phyloP scores from a whole-genome alignment of 2,329 filamentous ascomycete genomes.

The Aspergillus pseudoglaucus region DNA sequence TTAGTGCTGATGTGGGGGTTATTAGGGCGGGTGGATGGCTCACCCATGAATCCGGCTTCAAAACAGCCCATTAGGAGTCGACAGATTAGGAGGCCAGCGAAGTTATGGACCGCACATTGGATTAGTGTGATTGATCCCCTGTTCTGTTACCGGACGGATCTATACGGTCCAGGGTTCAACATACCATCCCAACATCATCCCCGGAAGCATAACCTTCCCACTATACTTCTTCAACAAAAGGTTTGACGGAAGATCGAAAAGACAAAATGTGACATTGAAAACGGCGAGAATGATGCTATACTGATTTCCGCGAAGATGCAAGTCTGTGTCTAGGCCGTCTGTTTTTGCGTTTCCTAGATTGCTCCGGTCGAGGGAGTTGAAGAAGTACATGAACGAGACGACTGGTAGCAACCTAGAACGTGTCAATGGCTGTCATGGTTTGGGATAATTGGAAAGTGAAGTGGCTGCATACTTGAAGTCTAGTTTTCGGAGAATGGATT shows the following conservation, averaged over 20 bases:
- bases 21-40: no score
- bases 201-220: slow-evolving; percentile 5
- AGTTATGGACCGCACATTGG: slow-evolving; percentile 1
- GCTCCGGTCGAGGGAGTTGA: slow-evolving; percentile 46
- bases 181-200: slow-evolving; percentile 6
- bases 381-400: slow-evolving; percentile 43
- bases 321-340: slow-evolving; percentile 38
- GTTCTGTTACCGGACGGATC: not conserved
- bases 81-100: slow-evolving; percentile 2
- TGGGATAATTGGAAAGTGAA: not conserved
- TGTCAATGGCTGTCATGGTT: not conserved
- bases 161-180: not conserved
- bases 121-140: slow-evolving; percentile 4
- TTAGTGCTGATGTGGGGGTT: not conserved
- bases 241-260: slow-evolving; percentile 13
- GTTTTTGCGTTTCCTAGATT: slow-evolving; percentile 50
- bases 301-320: slow-evolving; percentile 52
- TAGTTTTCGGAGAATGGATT: slow-evolving; percentile 6
- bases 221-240: slow-evolving; percentile 10
- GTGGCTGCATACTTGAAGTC: slow-evolving; percentile 4
- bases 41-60: slow-evolving; percentile 5
- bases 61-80: slow-evolving; percentile 4
- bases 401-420: slow-evolving; percentile 2
- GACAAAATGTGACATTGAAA: slow-evolving; percentile 57
- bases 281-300: slow-evolving; percentile 60